Evolutionary conservation across 2,329 filamentous ascomycete species (phyloP), one percentile per base, ranked within the genome.

Genomic region (Hypocreales sp.): DNA sequence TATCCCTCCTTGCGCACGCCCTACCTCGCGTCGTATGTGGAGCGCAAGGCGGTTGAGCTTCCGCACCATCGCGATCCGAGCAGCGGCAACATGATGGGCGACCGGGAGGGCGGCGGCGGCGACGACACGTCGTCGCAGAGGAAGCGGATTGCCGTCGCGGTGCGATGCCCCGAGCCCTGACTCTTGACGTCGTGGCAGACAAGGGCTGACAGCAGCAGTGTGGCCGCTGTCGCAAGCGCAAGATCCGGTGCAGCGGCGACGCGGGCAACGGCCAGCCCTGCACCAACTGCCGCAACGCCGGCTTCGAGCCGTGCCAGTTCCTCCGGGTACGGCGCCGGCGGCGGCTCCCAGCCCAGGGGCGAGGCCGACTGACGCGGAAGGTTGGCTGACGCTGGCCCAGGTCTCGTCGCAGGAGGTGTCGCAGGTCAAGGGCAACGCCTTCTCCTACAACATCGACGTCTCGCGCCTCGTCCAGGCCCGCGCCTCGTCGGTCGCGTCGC

Each of bases 161-260:
- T 72, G n/a, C n/a, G n/a, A n/a, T n/a, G n/a, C n/a, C n/a, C n/a
- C n/a, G 54, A 53, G 67, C 12, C 7, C 7, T 15, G 8, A 5
- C 22, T 20, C 23, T 9, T 5, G 12, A 8, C 9, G 22, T 15
- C 8, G 13, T 5, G 12, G 8, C n/a, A 36, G 28, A 30, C 28
- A 35, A 20, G 29, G 31, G 31, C 29, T 24, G 32, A 20, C 14
- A 16, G 23, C 23, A 26, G 31, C 37, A 94, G 87, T 95, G 87
- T 50, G 72, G 73, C 20, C 73, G 87, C 39, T 95, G 87, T 53
- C 73, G 87, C 34, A 86, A 87, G 56, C 72, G 87, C 32, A 95
- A 95, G 61, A 95, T 95, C 42, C 78, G 82, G 40, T 95, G 87
- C 57, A 92, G 80, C 44, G 87, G 87, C 23, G 83, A 93, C 46